Evolutionary conservation across 2,329 filamentous ascomycete genomes (phyloP), one percentile per base, ranked within the genome.

Genomic region (Fusarium circinatum): DNA sequence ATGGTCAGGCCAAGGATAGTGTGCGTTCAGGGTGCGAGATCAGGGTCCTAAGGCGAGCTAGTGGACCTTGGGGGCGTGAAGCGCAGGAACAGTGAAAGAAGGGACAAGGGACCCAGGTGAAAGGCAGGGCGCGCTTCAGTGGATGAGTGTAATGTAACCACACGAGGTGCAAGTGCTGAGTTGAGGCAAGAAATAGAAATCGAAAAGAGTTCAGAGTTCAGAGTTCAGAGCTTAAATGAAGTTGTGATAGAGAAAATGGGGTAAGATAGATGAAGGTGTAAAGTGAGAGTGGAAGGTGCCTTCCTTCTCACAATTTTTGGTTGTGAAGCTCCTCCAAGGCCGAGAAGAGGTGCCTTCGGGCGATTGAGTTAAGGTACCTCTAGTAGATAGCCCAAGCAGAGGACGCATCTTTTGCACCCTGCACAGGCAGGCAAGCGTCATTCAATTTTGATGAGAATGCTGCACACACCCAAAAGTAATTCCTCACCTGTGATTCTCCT

Each of bases 1-100:
- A 78, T 78, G 71, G 62, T 44, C 67, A 59, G 51, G 57, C 32
- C 54, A 61, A 52, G 55, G 61, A 47, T 47, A 55, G 64, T 73
- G 65, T 52, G 28, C 8, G 15, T 36, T 54, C 20, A 34, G 55
- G 32, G 24, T n/a, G 44, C 30, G 60, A 66, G 52, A 48, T 64
- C 65, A 70, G 70, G 62, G 69, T 59, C 74, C 60, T 42, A 38
- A 41, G 34, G 24, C 34, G 22, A 73, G 38, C 65, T 75, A 75
- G 73, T 65, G 72, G 68, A 44, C 36, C 57, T 70, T 56, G 65
- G 51, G 65, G 22, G 58, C 44, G 52, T 65, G 61, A 63, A 47
- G 60, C 18, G 58, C 59, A 59, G 18, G 49, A 38, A 28, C 13
- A 36, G 58, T 20, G 38, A n/a, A 42, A 34, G 48, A 61, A n/a